Conservation (phyloP, 2,329 filamentous ascomycete species). For the Botrytis elliptica region DNA sequence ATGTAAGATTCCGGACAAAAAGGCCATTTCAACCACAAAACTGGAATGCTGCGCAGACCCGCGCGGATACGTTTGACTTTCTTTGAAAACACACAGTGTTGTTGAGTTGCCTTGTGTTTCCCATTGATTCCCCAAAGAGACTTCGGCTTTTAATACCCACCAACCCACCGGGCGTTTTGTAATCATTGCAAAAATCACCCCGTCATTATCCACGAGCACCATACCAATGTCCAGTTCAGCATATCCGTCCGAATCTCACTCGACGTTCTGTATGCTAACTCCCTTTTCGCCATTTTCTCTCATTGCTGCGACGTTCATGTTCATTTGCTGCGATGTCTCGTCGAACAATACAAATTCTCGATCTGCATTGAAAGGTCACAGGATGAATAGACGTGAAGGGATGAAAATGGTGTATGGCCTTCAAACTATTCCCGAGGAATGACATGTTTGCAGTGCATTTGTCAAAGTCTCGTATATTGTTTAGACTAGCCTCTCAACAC, state of each 20-base stretch:
- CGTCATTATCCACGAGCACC: not conserved
- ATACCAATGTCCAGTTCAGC: not conserved
- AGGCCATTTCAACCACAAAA: not conserved
- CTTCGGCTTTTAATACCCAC: not conserved
- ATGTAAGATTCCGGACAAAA: not conserved
- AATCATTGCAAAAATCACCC: not conserved
- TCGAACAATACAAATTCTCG: not conserved
- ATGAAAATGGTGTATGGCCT: conserved; percentile 2
- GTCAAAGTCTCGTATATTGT: not conserved
- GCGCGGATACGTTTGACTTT: not conserved
- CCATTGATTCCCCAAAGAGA: not conserved
- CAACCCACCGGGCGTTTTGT: not conserved
- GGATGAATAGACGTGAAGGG: not conserved
- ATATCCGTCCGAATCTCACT: conserved; percentile 1
- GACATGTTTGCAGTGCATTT: not conserved
- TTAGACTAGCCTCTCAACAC: not conserved
- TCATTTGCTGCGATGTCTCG: not conserved
- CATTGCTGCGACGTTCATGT: not conserved
- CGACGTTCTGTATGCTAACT: not conserved
- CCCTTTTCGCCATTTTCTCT: not conserved
- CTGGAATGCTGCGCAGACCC: not conserved
- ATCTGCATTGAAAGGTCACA: not conserved
- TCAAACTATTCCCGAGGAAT: conserved; percentile 17
- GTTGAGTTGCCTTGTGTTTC: not conserved
- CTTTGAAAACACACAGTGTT: not conserved